Evolutionary conservation across 2,329 filamentous ascomycete genomes (phyloP), one percentile per base, ranked within the genome.

Genomic region (Aspergillus vadensis): DNA sequence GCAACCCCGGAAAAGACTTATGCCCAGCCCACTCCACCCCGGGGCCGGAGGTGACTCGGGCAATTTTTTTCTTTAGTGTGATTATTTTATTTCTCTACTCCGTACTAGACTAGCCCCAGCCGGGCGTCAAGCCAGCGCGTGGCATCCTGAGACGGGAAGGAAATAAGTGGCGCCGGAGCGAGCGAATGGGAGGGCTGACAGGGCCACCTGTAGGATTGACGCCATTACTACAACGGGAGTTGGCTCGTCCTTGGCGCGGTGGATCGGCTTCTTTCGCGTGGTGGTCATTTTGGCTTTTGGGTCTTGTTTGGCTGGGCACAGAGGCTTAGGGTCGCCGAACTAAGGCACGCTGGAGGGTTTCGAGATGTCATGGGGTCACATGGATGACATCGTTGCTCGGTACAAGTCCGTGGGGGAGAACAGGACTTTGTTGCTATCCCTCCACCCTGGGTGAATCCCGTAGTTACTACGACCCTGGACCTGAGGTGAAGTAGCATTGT

Each of bases 1-100:
- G 32, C 39, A 32, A 44, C 53, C 53, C 41, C 53, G 53, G 53
- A 55, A 55, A 55, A 55, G 53, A 55, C 25, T 55, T 55, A 44
- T 55, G 53, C 53, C 53, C 53, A 55, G 14, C 19, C 41, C 9
- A 32, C n/a, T 47, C 53, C 53, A 43, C 39, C 27, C 39, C 53
- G n/a, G 39, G 43, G 5, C 41, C 39, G 53, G 53, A 44, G 38
- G 25, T 44, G 52, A 44, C 23, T 55, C 38, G 23, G 49, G 44
- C 12, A 23, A 25, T 19, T 15, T 49, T n/a, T 21, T 7, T 49
- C 12, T 21, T 48, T 14, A 10, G 12, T 43, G 14, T 43, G 17
- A 43, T 43, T 17, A 43, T 43, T 27, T 48, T 27, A 27, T 27
- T 25, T 27, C 25, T 27, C 27, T 30, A 30, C 27, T 30, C 10